phyloP scores from a whole-genome alignment of 139 green algal genomes.

The Parachlorella kessleri region DNA sequence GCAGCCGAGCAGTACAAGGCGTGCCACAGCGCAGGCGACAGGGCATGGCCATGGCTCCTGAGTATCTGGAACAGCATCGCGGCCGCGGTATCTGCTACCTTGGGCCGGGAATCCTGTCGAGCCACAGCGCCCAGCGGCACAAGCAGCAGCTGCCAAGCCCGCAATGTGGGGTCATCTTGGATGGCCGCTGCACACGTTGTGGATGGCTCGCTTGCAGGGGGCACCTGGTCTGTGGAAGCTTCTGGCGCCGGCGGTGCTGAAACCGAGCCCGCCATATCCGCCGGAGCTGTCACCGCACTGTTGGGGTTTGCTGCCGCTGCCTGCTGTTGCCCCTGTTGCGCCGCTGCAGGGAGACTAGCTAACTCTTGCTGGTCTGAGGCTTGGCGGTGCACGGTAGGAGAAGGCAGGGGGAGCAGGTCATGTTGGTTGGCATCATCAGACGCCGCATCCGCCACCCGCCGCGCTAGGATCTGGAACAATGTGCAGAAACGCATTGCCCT shows the following conservation, averaged over 20 bases:
- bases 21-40: conserved; percentile 88
- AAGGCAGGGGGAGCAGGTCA: no score
- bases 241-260: no score
- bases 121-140: conserved; percentile 94
- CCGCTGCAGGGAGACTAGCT: background rate
- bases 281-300: no score
- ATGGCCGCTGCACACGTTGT: conserved; percentile 42
- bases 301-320: background rate
- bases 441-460: conserved; percentile 22
- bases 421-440: no score
- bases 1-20: conserved; percentile 91
- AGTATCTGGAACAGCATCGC: conserved; percentile 93
- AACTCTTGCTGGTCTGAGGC: no score
- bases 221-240: no score
- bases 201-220: no score
- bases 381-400: no score
- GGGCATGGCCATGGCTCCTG: conserved; percentile 84
- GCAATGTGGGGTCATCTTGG: conserved; percentile 82
- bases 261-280: no score
- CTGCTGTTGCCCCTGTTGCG: conserved; percentile 3
- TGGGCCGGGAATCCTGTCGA: conserved; percentile 81
- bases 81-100: conserved; percentile 77
- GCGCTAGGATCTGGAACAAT: conserved; percentile 18
- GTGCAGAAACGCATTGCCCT: no score
- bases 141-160: conserved; percentile 98